Evolutionary conservation across 78 protist species (phyloP).

Genomic region (Pelomyxa schiedti): DNA sequence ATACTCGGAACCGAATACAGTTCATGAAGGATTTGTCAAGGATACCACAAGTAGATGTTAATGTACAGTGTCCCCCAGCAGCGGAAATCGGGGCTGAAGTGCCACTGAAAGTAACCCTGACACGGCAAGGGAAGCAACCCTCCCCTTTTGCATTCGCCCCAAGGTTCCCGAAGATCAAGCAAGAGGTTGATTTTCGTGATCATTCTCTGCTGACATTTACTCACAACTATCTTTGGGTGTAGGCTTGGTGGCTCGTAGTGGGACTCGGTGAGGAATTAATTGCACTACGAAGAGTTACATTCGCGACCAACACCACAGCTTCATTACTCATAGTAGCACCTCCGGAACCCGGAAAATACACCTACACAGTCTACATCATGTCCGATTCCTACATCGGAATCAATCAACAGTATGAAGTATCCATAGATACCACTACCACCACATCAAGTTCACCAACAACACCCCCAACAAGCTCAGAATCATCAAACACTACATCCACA

Average conservation of each 20-base stretch:
- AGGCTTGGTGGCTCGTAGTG: not conserved
- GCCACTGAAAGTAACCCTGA: constrained; percentile 6
- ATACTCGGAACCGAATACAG: no score
- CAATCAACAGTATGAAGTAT: not conserved
- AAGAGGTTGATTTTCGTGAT: no score
- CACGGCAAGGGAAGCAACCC: constrained; percentile 9
- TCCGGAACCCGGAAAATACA: not conserved
- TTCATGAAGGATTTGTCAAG: not conserved
- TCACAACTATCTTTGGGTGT: no score
- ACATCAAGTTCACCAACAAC: no score
- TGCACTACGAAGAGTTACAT: not conserved
- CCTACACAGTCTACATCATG: not conserved
- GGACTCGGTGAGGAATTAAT: not conserved
- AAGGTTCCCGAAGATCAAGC: constrained; percentile 24
- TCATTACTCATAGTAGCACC: not conserved
- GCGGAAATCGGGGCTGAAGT: constrained; percentile 6
- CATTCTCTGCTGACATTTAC: no score
- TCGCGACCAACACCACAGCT: not conserved
- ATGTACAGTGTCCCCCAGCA: constrained; percentile 6
- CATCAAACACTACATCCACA: no score
- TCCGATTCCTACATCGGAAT: not conserved
- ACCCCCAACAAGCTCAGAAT: no score
- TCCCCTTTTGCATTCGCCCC: constrained; percentile 29
- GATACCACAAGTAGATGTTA: constrained; percentile 24
- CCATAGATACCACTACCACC: no score